Evolutionary conservation across 345 rosid species (phyloP).

Genomic region (Pelargonium nanum): DNA sequence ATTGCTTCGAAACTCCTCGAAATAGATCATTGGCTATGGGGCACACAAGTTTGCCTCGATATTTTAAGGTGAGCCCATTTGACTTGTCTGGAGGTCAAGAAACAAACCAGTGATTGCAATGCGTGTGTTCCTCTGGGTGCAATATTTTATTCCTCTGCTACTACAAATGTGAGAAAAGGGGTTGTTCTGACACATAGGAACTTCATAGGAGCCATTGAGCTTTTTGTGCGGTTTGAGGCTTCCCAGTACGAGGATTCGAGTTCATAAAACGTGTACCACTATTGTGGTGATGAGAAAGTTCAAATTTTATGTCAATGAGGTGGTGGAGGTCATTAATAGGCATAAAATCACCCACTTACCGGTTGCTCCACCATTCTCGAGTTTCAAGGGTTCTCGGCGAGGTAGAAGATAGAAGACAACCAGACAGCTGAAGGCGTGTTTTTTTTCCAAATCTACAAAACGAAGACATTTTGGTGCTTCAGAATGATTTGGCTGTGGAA

Average conservation of each 20-base stretch:
- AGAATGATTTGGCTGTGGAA: no score
- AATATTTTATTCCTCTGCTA: conserved; percentile 73
- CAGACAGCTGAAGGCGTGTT: no score
- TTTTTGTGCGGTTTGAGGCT: conserved; percentile 71
- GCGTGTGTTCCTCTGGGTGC: conserved; percentile 59
- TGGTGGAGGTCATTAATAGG: conserved; percentile 33
- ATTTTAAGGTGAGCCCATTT: no score
- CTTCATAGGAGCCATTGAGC: conserved; percentile 56
- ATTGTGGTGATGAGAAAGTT: conserved; percentile 69
- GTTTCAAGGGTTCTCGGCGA: no score
- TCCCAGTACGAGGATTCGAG: conserved; percentile 42
- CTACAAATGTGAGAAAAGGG: conserved; percentile 77
- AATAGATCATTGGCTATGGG: no score
- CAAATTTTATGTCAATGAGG: conserved; percentile 40
- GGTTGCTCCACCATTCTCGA: conserved; percentile 74
- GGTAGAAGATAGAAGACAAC: no score
- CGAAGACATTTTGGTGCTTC: no score
- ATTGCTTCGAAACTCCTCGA: no score
- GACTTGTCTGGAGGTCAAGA: conserved; percentile 54
- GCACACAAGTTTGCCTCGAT: no score
- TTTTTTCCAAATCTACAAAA: no score
- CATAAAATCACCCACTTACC: conserved; percentile 64
- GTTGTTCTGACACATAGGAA: conserved; percentile 62
- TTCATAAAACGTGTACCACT: conserved; percentile 43
- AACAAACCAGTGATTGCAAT: conserved; percentile 32